Percentiles rank a stretch among this genome's conserved stretches.
Conservation (phyloP, 208 protist genomes). For the Trypanosoma cruzi region DNA sequence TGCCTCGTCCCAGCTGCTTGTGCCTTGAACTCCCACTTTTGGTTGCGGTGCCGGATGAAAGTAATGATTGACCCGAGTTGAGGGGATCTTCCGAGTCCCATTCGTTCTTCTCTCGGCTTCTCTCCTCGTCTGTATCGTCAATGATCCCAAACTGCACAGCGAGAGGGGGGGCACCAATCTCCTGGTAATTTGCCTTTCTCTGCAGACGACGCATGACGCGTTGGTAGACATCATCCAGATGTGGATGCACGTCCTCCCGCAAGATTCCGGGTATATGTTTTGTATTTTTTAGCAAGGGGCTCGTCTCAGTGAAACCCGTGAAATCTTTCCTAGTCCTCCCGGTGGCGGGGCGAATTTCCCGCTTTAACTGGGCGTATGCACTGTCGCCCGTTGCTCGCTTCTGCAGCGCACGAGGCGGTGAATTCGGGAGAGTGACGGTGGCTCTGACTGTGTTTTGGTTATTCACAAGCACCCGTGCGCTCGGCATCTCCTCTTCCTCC, state of each 20-base stretch:
- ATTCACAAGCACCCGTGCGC: slow-evolving; percentile 70
- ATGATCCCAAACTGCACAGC: slow-evolving; percentile 72
- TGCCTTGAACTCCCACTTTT: background rate
- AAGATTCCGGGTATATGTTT: background rate
- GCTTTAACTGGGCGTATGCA: background rate
- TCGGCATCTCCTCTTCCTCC: slow-evolving; percentile 17
- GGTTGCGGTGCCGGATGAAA: background rate
- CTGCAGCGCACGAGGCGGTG: background rate
- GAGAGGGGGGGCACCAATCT: slow-evolving; percentile 45
- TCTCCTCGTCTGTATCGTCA: slow-evolving; percentile 17
- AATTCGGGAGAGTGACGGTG: slow-evolving; percentile 49
- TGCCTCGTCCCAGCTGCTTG: background rate
- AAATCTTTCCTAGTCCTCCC: background rate
- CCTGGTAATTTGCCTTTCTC: slow-evolving; percentile 80
- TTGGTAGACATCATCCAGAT: slow-evolving; percentile 74
- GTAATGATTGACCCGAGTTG: background rate
- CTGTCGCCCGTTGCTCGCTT: background rate
- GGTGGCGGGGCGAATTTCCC: too few relatives aligned
- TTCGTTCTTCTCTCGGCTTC: slow-evolving; percentile 6
- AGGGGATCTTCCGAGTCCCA: slow-evolving; percentile 6
- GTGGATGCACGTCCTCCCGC: slow-evolving; percentile 50
- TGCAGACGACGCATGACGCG: slow-evolving; percentile 88
- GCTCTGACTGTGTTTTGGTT: slow-evolving; percentile 82
- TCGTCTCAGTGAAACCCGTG: slow-evolving; percentile 9
- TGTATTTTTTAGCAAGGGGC: background rate